These are phyloP conservation scores for Schizonepeta tenuifolia DNA, from an alignment of 257 asterid genomes.

Conservation along the genomic window DNA sequence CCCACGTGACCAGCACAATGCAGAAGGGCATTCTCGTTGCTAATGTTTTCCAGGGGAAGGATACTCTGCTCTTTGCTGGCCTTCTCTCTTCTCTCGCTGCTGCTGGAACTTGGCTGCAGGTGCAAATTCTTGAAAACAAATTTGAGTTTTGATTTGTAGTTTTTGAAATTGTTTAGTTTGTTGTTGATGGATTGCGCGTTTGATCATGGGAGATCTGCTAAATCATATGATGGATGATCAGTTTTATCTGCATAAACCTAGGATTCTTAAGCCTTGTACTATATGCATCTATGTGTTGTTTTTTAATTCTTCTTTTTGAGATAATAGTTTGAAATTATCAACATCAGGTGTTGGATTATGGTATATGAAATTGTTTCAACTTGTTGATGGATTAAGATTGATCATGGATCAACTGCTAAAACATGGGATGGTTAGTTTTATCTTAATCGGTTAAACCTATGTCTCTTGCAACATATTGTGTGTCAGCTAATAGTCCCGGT, in stretches of 20 bases:
- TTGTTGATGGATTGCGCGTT: not conserved
- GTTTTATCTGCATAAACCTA: not conserved
- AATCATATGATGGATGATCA: not conserved
- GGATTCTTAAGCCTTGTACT: not conserved
- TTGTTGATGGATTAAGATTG: not conserved
- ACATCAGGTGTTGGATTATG: too few species aligned
- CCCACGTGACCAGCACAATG: conserved; percentile 94
- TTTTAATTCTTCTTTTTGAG: too few species aligned
- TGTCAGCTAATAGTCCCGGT: not conserved
- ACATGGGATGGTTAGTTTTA: not conserved
- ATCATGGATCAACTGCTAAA: not conserved
- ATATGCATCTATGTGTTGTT: too few species aligned
- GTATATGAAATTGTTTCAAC: too few species aligned
- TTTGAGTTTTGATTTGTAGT: not conserved
- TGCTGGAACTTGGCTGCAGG: conserved; percentile 99
- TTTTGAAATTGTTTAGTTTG: not conserved
- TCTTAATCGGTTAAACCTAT: not conserved
- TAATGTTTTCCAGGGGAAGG: conserved; percentile 83
- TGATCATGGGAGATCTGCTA: not conserved
- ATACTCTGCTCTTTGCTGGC: conserved; percentile 86
- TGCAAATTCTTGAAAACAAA: conserved; percentile 25
- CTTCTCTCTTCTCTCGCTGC: conserved; percentile 90
- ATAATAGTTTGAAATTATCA: too few species aligned
- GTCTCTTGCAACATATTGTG: not conserved
- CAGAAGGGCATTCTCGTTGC: conserved; percentile 95